These are phyloP conservation scores for Mycosphaerella sp. DNA, from an alignment of 2,329 filamentous ascomycete genomes.

Conservation along the genomic window DNA sequence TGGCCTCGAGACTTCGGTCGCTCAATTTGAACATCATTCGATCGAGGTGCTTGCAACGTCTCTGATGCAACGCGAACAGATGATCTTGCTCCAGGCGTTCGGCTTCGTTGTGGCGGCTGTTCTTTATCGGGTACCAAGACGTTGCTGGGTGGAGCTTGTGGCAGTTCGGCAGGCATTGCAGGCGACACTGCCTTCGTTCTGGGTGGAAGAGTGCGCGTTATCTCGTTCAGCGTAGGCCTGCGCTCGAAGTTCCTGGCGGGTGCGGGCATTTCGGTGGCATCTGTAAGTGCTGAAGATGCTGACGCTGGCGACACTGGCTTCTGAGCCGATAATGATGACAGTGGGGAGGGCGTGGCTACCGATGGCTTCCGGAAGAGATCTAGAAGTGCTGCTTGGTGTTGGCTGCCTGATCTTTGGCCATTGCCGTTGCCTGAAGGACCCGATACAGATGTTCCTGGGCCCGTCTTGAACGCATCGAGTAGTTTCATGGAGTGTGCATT, in stretches of 20 bases:
- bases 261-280: slow-evolving; percentile 19
- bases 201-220: slow-evolving; percentile 30
- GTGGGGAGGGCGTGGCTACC: slow-evolving; percentile 9
- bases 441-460: slow-evolving; percentile 8
- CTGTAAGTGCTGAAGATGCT: slow-evolving; percentile 20
- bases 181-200: slow-evolving; percentile 10
- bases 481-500: slow-evolving; percentile 53
- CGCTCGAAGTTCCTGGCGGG: slow-evolving; percentile 6
- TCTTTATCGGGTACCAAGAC: background rate
- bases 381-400: slow-evolving; percentile 42
- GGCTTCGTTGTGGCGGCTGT: background rate
- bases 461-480: slow-evolving; percentile 47
- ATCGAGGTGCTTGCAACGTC: background rate
- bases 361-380: slow-evolving; percentile 39
- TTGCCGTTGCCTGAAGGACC: slow-evolving; percentile 10
- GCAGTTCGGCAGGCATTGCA: background rate
- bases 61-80: background rate
- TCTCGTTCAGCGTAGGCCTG: slow-evolving; percentile 29
- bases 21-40: slow-evolving; percentile 9
- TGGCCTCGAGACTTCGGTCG: slow-evolving; percentile 20
- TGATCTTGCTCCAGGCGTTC: background rate
- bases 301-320: slow-evolving; percentile 3
- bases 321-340: background rate
- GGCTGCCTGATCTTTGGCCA: slow-evolving; percentile 27
- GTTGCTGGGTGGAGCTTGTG: background rate